phyloP scores from a whole-genome alignment of 768 basidiomycete species.

The Asterophora parasitica region DNA sequence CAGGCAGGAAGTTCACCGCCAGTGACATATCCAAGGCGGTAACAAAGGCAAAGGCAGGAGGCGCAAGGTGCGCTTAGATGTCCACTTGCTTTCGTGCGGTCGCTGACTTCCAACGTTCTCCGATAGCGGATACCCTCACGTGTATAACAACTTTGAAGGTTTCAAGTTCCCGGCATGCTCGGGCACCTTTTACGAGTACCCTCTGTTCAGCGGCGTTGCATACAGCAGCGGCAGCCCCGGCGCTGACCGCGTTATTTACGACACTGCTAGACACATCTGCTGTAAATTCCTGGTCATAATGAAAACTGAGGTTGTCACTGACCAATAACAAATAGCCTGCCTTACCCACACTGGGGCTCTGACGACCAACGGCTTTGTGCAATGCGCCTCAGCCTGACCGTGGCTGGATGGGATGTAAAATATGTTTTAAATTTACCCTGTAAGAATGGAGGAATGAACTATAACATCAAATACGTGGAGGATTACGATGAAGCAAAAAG shows the following conservation, averaged over 20 bases:
- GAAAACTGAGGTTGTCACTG: neutral
- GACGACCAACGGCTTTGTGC: constrained; percentile 21
- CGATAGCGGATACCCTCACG: constrained; percentile 22
- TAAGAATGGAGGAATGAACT: no score
- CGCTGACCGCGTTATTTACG: constrained; percentile 27
- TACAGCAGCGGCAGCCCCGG: constrained; percentile 25
- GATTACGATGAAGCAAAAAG: no score
- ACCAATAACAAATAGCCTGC: constrained; percentile 17
- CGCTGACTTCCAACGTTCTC: neutral
- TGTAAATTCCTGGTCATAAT: constrained; percentile 14
- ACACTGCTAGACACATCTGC: constrained; percentile 20
- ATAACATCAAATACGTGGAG: no score
- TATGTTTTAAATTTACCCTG: no score
- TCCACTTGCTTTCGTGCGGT: neutral
- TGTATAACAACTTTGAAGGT: constrained; percentile 24
- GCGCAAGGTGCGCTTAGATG: constrained; percentile 16
- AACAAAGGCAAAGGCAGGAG: constrained; percentile 16
- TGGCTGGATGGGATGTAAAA: neutral
- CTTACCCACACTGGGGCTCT: constrained; percentile 26
- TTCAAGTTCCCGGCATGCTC: constrained; percentile 22
- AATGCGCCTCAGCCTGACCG: constrained; percentile 19
- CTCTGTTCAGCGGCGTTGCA: constrained; percentile 17
- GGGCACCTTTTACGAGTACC: constrained; percentile 24
- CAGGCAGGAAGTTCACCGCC: constrained; percentile 13
- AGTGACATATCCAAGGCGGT: constrained; percentile 19